These are phyloP conservation scores for Clonostachys chloroleuca DNA, from an alignment of 2,329 filamentous ascomycete genomes.

Conservation along the genomic window DNA sequence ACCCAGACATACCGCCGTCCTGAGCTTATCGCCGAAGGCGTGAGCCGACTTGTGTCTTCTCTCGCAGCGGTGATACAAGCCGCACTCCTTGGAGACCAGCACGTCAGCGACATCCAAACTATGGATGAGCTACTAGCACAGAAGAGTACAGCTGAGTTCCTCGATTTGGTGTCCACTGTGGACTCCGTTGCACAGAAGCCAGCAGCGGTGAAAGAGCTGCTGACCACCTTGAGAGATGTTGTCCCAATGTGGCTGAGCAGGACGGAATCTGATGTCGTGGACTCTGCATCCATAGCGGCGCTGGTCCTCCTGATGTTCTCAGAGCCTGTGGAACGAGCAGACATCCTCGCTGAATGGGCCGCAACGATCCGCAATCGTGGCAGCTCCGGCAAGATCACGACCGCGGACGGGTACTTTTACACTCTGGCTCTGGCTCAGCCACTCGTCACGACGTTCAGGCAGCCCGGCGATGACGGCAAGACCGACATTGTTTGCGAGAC, in stretches of 20 bases:
- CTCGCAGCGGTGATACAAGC: conserved; percentile 40
- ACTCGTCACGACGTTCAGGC: conserved; percentile 17
- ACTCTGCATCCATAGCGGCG: conserved; percentile 44
- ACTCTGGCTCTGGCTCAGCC: conserved; percentile 47
- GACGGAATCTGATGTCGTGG: conserved; percentile 44
- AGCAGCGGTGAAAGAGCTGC: conserved; percentile 10
- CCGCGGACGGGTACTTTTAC: conserved; percentile 47
- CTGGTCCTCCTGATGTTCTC: conserved; percentile 44
- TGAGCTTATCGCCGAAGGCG: conserved; percentile 61
- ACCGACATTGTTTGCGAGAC: conserved; percentile 33
- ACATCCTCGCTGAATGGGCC: conserved; percentile 41
- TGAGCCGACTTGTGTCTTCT: conserved; percentile 53
- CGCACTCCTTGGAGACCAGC: conserved; percentile 11
- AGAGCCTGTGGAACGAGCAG: conserved; percentile 21
- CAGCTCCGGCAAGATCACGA: conserved; percentile 22
- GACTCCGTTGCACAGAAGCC: not conserved
- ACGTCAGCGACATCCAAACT: not conserved
- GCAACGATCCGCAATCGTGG: conserved; percentile 28
- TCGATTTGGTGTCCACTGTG: no score
- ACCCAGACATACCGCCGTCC: conserved; percentile 48
- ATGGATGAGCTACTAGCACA: no score
- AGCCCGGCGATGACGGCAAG: conserved; percentile 6
- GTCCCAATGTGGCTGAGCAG: conserved; percentile 42
- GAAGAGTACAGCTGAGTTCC: no score
- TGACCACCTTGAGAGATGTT: conserved; percentile 19